Evolutionary conservation across 495 filamentous ascomycete species (phyloP), one percentile per base, ranked within the genome.

Genomic region (Neurospora sp.): DNA sequence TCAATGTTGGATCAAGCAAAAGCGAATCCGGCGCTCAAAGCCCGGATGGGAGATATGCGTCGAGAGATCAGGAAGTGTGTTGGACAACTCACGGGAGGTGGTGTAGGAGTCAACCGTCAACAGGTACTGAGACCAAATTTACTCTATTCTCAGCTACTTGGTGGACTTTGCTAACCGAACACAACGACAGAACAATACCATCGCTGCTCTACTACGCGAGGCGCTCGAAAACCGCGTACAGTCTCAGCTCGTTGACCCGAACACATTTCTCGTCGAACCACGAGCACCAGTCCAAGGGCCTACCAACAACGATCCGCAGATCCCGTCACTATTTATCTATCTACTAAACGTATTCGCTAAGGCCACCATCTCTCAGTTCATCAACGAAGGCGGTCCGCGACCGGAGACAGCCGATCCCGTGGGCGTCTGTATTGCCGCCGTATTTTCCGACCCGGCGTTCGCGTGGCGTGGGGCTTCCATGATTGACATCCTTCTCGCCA

Each of bases 401-500:
- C 87, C 89, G 1, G 88, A 87, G 37, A 86, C 89, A 39, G 94
- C 95, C 9, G 93, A 97, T 75, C 91, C 93, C 0, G 85, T 98
- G 69, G 96, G 96, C 42, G 86, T 96, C 41, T 81, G 94, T 22
- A 85, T 90, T 0, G 90, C 89, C 20, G 87, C 90, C 68, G 87
- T 94, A 31, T 95, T 97, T 77, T 90, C 93, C 4, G 83, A 86
- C 22, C 83, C 88, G 0, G 80, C 86, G 1, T 91, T 93, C 75
- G 82, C 85, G 20, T 93, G 91, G 86, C 87, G 92, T 39, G 93
- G 91, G 3, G 80, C 84, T 40, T 87, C 89, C 14, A 83, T 98
- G 75, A 91, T 94, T 59, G 94, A 98, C 74, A 91, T 98, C 70
- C 81, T 98, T 27, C 88, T 96, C 78, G 94, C 96, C 39, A 97